Conservation (phyloP, 495 filamentous ascomycete genomes). For the Letharia lupina region DNA sequence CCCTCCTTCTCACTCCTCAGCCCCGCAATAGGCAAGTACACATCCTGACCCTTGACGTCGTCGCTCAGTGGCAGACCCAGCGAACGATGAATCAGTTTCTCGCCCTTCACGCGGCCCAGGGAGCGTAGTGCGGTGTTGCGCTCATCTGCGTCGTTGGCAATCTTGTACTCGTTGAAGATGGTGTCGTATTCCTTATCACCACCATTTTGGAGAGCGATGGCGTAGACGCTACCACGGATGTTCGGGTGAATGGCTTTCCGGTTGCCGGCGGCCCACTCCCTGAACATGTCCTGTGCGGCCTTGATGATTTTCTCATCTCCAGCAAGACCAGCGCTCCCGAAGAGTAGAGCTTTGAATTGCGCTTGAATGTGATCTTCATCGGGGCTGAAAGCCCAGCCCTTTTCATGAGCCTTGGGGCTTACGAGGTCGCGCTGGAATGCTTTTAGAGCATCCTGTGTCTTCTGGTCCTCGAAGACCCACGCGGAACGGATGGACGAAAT, state of each 20-base stretch:
- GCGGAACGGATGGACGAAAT: constrained; percentile 67
- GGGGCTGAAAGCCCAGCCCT: constrained; percentile 82
- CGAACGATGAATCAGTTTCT: constrained; percentile 72
- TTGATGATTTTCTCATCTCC: constrained; percentile 50
- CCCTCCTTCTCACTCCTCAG: constrained; percentile 71
- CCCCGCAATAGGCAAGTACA: constrained; percentile 78
- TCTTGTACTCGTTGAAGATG: constrained; percentile 71
- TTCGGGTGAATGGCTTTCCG: constrained; percentile 56
- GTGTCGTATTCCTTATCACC: constrained; percentile 59
- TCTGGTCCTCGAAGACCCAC: constrained; percentile 80
- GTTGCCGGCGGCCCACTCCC: constrained; percentile 51
- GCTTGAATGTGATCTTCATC: constrained; percentile 81
- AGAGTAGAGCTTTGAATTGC: constrained; percentile 66
- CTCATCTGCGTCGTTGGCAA: constrained; percentile 85
- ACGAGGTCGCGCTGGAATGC: constrained; percentile 71
- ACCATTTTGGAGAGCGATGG: constrained; percentile 52
- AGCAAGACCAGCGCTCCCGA: constrained; percentile 52
- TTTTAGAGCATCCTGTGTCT: constrained; percentile 65
- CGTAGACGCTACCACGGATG: constrained; percentile 55
- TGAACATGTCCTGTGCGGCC: constrained; percentile 58
- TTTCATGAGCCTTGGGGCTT: constrained; percentile 66
- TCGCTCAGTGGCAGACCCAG: constrained; percentile 64
- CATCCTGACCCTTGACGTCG: constrained; percentile 91
- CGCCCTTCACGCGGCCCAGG: constrained; percentile 68
- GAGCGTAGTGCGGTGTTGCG: constrained; percentile 89